Base-by-base conservation (phyloP, 176 grass and related monocot genomes). In the Musa acuminata region DNA sequence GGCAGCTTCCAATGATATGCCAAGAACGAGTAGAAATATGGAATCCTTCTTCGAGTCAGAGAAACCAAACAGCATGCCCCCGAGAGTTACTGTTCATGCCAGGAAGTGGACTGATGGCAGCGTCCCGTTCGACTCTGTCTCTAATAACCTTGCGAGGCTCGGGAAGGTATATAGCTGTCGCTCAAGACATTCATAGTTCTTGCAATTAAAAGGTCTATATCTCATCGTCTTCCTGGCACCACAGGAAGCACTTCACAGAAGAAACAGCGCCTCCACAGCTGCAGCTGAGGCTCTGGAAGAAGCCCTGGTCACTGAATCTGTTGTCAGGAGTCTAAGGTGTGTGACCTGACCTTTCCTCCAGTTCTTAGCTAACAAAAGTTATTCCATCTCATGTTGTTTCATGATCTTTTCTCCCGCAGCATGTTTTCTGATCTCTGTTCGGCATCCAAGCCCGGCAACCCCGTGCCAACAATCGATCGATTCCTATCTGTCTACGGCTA, bases 381-480 rank as follows among this genome's bases (percentile, higher is more conserved):
- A 24, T 74, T 43, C 35, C 1, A 8, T 1, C 69, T 12, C 22
- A 62, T 53, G 24, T 50, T 79, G 17, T 35, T 83, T 12, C 27
- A 14, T 43, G 12, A 43, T 69, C 16, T 75, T 48, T 2, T 68
- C 8, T 25, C 7, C 13, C 70, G 64, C 86, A 97, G 93, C 73
- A 90, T 88, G 80, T 97, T 97, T 58, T 92, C 87, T 55, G 77
- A 97, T 53, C 82, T 96, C 24, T 86, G 77, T 63, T 77, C 82
- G 0, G 84, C 69, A 8, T 86, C 90, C 0, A 90, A 88, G 81
- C 52, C 68, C 16, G 70, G 20, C 2, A 90, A 86, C 64, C 87
- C 90, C 62, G 69, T 88, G 43, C 90, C 90, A 35, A 82, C 83
- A 49, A 89, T 92, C 4, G 87, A 87, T 52, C 71, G 83, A 20